Percentiles rank a stretch among this genome's conserved stretches.
Conservation (phyloP, 2,329 filamentous ascomycete species). For the Xylariaceae sp. region DNA sequence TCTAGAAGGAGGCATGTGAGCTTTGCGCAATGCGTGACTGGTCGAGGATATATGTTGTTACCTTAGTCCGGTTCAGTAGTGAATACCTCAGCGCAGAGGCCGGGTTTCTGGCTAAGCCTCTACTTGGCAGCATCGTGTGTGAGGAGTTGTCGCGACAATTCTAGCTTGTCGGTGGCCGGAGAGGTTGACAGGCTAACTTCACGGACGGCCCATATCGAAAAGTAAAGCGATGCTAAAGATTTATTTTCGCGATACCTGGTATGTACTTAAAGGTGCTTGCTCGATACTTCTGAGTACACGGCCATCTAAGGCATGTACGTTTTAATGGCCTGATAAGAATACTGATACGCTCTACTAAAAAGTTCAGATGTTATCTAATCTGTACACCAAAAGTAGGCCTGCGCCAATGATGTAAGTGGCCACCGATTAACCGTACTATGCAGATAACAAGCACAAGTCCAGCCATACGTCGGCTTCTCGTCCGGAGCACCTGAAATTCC, state of each 20-base stretch:
- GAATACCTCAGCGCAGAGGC: constrained; percentile 38
- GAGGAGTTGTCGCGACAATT: constrained; percentile 4
- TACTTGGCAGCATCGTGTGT: constrained; percentile 48
- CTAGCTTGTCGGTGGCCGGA: not conserved
- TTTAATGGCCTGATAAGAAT: too few relatives aligned
- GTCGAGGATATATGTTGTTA: constrained; percentile 22
- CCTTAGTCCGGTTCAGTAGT: constrained; percentile 25
- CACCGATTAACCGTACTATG: too few relatives aligned
- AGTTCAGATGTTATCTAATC: too few relatives aligned
- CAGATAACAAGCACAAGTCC: too few relatives aligned
- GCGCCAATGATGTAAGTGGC: too few relatives aligned
- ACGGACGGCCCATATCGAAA: not conserved
- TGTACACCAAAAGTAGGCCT: too few relatives aligned
- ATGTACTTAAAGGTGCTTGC: not conserved
- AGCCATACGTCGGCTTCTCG: not conserved
- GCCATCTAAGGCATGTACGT: too few relatives aligned
- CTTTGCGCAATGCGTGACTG: not conserved
- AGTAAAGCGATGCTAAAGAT: not conserved
- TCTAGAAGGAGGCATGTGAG: constrained; percentile 18
- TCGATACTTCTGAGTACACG: too few relatives aligned
- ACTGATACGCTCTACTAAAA: too few relatives aligned
- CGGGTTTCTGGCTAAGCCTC: constrained; percentile 45
- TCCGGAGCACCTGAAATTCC: not conserved
- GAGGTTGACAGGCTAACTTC: not conserved
- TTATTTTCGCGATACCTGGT: not conserved